Evolutionary conservation across 805 yeast species (phyloP).

Genomic region (Candida railenensis): DNA sequence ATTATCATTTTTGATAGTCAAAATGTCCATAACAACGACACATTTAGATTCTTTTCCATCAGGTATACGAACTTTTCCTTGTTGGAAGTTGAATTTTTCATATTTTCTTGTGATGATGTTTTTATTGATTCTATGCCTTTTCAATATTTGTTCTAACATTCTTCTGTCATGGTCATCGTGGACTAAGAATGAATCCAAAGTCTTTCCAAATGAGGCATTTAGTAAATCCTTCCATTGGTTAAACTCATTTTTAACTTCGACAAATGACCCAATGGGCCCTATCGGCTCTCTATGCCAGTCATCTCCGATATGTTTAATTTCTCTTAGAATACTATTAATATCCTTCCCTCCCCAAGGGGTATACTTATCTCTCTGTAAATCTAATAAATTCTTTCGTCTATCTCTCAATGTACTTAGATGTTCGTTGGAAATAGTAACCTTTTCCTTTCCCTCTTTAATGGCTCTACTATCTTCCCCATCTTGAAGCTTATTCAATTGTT

Average conservation of each 20-base stretch:
- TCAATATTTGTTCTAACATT: slow-evolving; percentile 30
- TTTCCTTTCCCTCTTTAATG: slow-evolving; percentile 25
- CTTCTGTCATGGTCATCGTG: slow-evolving; percentile 58
- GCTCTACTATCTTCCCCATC: slow-evolving; percentile 13
- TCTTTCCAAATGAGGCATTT: slow-evolving; percentile 51
- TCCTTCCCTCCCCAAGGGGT: slow-evolving; percentile 50
- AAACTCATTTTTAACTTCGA: slow-evolving; percentile 55
- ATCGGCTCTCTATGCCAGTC: slow-evolving; percentile 51
- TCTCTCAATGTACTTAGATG: slow-evolving; percentile 8
- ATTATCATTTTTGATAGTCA: slow-evolving; percentile 54
- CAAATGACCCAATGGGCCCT: slow-evolving; percentile 76
- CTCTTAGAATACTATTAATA: slow-evolving; percentile 41
- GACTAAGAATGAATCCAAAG: slow-evolving; percentile 67
- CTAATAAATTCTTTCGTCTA: slow-evolving; percentile 12
- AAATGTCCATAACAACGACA: slow-evolving; percentile 62
- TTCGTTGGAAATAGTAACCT: slow-evolving; percentile 10
- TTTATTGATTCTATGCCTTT: slow-evolving; percentile 20
- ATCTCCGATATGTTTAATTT: slow-evolving; percentile 31
- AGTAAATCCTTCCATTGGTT: slow-evolving; percentile 59
- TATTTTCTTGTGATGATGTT: slow-evolving; percentile 51
- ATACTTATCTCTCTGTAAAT: slow-evolving; percentile 31
- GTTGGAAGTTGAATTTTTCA: slow-evolving; percentile 56
- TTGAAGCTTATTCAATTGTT: slow-evolving; percentile 10
- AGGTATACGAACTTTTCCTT: slow-evolving; percentile 23
- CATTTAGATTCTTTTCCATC: neutral